These are phyloP conservation scores for Penicillium sp. DNA, from an alignment of 2,329 filamentous ascomycete species.

Conservation along the genomic window DNA sequence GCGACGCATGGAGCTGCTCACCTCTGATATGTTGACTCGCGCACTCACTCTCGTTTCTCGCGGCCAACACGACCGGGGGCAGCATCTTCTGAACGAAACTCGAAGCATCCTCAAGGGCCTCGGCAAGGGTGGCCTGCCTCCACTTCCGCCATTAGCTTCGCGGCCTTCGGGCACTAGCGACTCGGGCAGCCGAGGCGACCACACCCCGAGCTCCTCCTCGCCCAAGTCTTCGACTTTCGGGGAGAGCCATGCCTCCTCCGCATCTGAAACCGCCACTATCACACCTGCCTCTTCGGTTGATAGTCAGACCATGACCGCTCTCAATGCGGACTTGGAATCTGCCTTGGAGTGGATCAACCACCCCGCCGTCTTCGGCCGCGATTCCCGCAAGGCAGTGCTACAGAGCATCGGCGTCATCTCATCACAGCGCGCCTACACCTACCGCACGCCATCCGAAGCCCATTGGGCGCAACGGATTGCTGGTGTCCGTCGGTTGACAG, in stretches of 20 bases:
- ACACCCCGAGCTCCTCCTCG: conserved; percentile 38
- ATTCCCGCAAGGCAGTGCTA: conserved; percentile 91
- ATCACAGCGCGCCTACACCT: conserved; percentile 90
- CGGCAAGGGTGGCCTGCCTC: conserved; percentile 89
- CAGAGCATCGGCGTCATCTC: conserved; percentile 97
- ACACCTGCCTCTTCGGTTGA: conserved; percentile 75
- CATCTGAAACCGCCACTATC: conserved; percentile 48
- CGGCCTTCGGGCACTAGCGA: conserved; percentile 49
- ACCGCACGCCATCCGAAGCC: conserved; percentile 82
- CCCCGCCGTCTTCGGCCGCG: conserved; percentile 88
- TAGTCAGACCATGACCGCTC: conserved; percentile 72
- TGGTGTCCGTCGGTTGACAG: conserved; percentile 78
- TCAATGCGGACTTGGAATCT: conserved; percentile 87
- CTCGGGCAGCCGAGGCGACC: conserved; percentile 38
- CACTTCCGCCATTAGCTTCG: conserved; percentile 63
- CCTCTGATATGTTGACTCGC: conserved; percentile 94
- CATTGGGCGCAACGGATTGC: conserved; percentile 83
- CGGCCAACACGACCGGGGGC: conserved; percentile 88
- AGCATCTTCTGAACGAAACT: conserved; percentile 90
- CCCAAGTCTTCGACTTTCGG: conserved; percentile 37
- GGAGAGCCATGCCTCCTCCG: conserved; percentile 34
- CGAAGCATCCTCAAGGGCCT: conserved; percentile 93
- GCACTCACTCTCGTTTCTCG: conserved; percentile 87
- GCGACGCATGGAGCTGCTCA: conserved; percentile 93
- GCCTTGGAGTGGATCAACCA: conserved; percentile 97